phyloP scores from a whole-genome alignment of 164 flowering plant genomes.

The Macadamia integrifolia region DNA sequence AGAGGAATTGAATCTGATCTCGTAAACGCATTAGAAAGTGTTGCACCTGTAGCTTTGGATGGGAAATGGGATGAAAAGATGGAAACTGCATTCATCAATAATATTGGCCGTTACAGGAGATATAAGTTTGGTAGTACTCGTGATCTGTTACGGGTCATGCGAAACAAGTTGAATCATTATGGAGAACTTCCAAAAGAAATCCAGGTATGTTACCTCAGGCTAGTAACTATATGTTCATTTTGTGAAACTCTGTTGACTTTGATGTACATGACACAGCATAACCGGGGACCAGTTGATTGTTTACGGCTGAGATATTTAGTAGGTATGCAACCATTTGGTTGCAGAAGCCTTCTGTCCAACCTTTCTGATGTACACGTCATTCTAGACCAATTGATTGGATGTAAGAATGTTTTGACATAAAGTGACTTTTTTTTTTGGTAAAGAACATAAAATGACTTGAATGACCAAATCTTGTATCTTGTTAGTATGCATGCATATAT shows the following conservation, averaged over 20 bases:
- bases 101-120: constrained; percentile 63
- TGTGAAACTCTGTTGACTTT: neutral
- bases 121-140: constrained; percentile 64
- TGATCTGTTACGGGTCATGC: constrained; percentile 59
- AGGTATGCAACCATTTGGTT: no score
- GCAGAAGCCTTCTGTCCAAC: neutral
- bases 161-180: constrained; percentile 73
- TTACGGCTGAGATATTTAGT: no score
- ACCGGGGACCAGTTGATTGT: no score
- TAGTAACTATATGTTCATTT: neutral
- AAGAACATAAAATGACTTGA: no score
- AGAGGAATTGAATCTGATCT: constrained; percentile 45
- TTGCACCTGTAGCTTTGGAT: constrained; percentile 40
- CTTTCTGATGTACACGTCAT: no score
- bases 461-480: no score
- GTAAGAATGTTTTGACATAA: no score
- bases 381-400: no score
- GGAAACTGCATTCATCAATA: constrained; percentile 44
- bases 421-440: no score
- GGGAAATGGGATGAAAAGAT: constrained; percentile 79
- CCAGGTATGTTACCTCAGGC: constrained; percentile 28
- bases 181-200: constrained; percentile 64
- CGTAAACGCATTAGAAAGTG: constrained; percentile 47
- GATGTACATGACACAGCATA: no score
- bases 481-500: no score